Conservation (phyloP, 257 asterid species). For the Solanum pinnatisectum region DNA sequence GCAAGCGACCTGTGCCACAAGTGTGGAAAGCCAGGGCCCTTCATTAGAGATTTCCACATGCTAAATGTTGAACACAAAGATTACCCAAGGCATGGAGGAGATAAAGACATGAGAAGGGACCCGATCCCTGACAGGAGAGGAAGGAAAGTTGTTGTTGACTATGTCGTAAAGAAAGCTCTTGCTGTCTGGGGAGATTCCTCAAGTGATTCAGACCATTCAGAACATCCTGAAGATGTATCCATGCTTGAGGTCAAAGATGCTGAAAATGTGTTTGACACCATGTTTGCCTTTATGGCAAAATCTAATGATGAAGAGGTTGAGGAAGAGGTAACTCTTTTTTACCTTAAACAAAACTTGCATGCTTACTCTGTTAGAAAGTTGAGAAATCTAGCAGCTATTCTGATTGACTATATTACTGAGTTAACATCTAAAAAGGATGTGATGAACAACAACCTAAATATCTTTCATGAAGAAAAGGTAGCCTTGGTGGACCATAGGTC, state of each 20-base stretch:
- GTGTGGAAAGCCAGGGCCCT: neutral
- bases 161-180: no score
- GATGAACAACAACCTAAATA: neutral
- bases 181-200: no score
- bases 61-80: neutral
- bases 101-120: neutral
- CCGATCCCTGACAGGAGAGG: neutral
- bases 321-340: no score
- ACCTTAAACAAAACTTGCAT: neutral
- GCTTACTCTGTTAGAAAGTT: neutral
- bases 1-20: neutral
- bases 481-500: neutral
- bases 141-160: neutral
- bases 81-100: neutral
- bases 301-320: no score
- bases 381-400: neutral
- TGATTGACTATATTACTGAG: neutral
- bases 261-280: no score
- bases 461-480: no score
- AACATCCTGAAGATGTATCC: no score
- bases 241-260: no score
- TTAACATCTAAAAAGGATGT: neutral
- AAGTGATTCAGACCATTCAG: no score
- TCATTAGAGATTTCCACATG: neutral
- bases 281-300: no score